Evolutionary conservation across 352 stramenopile genomes (phyloP).

Genomic region (Phytophthora pisi): DNA sequence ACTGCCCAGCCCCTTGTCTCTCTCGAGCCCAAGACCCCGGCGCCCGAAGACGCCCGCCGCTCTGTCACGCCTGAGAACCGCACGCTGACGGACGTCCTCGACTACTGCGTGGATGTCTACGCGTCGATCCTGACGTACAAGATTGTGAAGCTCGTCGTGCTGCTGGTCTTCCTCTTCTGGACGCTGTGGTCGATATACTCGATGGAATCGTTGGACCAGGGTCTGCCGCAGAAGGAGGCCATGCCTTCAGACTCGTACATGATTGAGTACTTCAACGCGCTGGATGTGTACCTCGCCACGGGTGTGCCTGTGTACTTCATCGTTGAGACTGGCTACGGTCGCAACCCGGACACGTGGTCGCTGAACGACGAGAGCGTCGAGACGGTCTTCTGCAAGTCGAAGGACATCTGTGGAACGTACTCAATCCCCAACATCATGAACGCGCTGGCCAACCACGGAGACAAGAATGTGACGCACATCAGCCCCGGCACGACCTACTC

Average conservation of each 20-base stretch:
- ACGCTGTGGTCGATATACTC: conserved; percentile 63
- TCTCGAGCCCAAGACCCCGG: conserved; percentile 38
- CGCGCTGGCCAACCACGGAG: conserved; percentile 51
- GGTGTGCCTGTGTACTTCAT: conserved; percentile 71
- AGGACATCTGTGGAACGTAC: conserved; percentile 58
- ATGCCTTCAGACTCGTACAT: conserved; percentile 75
- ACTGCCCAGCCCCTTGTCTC: conserved; percentile 30
- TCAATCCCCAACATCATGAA: conserved; percentile 66
- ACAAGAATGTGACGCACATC: conserved; percentile 55
- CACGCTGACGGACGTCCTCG: conserved; percentile 35
- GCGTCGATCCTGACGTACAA: conserved; percentile 50
- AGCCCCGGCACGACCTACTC: conserved; percentile 64
- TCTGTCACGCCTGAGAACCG: conserved; percentile 22
- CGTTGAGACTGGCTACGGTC: conserved; percentile 56
- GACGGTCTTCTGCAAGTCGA: conserved; percentile 64
- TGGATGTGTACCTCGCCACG: conserved; percentile 61
- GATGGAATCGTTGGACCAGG: conserved; percentile 57
- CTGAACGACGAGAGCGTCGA: conserved; percentile 51
- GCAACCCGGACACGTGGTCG: conserved; percentile 54
- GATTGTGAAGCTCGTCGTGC: conserved; percentile 54
- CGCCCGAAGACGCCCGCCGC: conserved; percentile 16
- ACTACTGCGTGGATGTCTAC: conserved; percentile 55
- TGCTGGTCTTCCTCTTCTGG: conserved; percentile 52
- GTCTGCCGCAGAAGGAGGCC: conserved; percentile 60
- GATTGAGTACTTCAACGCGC: conserved; percentile 67